Percentiles rank a stretch among this genome's conserved stretches.
phyloP scores from a whole-genome alignment of 108 stramenopile species.

The Cylindrotheca fusiformis region DNA sequence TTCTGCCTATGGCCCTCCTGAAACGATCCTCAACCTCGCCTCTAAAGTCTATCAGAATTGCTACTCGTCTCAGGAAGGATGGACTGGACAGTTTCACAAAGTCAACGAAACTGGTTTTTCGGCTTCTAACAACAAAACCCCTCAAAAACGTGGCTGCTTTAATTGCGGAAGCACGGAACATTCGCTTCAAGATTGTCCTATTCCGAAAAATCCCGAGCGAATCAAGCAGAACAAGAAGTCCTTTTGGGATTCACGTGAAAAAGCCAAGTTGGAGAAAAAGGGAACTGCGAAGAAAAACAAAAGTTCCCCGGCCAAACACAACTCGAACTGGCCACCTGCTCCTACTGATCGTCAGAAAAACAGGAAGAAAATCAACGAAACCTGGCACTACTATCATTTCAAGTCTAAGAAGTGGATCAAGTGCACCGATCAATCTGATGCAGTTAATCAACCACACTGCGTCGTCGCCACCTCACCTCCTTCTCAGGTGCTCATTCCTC shows the following conservation, averaged over 20 bases:
- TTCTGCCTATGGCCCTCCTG: background rate
- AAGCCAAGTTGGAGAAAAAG: background rate
- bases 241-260: constrained; percentile 1
- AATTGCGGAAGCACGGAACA: constrained; percentile 9
- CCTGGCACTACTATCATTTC: constrained; percentile 2
- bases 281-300: background rate
- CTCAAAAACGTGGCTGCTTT: background rate
- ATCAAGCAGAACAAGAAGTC: background rate
- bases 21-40: constrained; percentile 8
- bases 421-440: constrained; percentile 2
- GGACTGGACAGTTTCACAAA: constrained; percentile 12
- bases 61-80: background rate
- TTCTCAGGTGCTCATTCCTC: background rate
- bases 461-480: background rate
- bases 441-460: background rate
- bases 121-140: background rate
- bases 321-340: background rate
- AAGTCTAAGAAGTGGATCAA: background rate
- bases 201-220: constrained; percentile 1
- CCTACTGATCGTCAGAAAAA: background rate
- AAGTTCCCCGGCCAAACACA: background rate
- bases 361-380: background rate
- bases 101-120: background rate
- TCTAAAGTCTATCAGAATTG: background rate
- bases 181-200: background rate